Evolutionary conservation across 768 basidiomycete species (phyloP), one percentile per base, ranked within the genome.

Genomic region (Boletus sensibilis): DNA sequence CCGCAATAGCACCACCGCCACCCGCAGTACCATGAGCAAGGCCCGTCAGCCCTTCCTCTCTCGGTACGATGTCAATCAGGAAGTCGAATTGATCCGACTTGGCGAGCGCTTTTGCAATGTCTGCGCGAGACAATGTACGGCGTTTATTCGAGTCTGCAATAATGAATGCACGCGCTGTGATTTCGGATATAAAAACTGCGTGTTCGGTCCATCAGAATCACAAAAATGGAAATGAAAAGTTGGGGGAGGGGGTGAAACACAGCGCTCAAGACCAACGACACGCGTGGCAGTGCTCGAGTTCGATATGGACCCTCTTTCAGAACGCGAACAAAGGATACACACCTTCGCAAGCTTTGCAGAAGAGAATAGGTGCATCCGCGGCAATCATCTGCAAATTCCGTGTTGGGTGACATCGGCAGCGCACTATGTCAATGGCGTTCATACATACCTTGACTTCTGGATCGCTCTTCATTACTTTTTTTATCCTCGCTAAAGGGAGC

Each of bases 301-400:
- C n/a, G 37, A 45, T 48, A 52, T 52, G 43, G 27, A 18, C 46
- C 43, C 40, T 11, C 2, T 31, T 6, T 8, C 14, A 38, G 7
- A 33, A 50, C 47, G n/a, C 31, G 25, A 45, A 55, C 3, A 14
- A 8, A 33, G n/a, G 23, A 20, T 35, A 84, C 93, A 66, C 64
- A 98, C 96, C 90, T 81, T 98, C 96, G 75, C 96, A 98, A 52
- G 96, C 96, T 74, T 98, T 98, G 76, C 93, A 94, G 73, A 98
- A 96, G 38, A 98, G 76, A 56, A 98, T 90, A 7, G 96, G 96
- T 11, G 94, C 96, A 73, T 99, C 96, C 55, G 94, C 93, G 51
- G 96, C 94, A 64, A 98, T 98, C 96, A 98, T 98, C 94, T 94
- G 33, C 45, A 29, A 8, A 38, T 45, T 40, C 10, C 39, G 38